phyloP scores from a whole-genome alignment of 2,329 filamentous ascomycete genomes.

The Ophiostoma sp. region DNA sequence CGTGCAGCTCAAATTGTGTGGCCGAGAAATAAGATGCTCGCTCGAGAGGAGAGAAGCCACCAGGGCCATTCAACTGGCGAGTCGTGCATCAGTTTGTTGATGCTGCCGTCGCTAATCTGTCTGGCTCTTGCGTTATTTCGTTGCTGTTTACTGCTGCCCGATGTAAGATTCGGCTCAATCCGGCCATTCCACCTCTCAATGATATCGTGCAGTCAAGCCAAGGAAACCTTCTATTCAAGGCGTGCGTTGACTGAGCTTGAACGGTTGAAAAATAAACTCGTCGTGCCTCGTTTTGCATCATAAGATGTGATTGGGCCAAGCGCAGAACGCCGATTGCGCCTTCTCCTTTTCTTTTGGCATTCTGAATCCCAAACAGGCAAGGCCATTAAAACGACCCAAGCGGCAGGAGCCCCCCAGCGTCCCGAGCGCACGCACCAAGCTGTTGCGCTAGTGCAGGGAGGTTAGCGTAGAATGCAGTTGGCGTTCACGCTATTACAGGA shows the following conservation, averaged over 20 bases:
- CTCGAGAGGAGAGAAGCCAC: neutral
- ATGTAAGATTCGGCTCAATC: neutral
- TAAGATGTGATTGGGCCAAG: neutral
- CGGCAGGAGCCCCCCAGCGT: conserved; percentile 10
- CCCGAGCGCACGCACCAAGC: conserved; percentile 21
- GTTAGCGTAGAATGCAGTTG: neutral
- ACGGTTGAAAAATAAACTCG: neutral
- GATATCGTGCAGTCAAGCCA: neutral
- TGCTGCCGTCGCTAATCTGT: neutral
- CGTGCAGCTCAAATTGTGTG: neutral
- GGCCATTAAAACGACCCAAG: neutral
- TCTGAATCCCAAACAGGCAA: neutral
- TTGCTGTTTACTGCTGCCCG: neutral
- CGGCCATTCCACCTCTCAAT: neutral
- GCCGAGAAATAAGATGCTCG: neutral
- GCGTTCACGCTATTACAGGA: neutral
- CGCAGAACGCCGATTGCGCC: neutral
- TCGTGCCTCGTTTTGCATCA: neutral
- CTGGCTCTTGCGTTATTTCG: neutral
- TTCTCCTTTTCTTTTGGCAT: neutral
- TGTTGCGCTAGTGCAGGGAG: conserved; percentile 24
- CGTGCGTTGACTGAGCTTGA: neutral
- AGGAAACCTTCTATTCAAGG: neutral
- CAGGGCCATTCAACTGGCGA: neutral
- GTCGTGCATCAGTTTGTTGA: neutral